phyloP scores from a whole-genome alignment of 768 basidiomycete species.

The Suillus bovinus region DNA sequence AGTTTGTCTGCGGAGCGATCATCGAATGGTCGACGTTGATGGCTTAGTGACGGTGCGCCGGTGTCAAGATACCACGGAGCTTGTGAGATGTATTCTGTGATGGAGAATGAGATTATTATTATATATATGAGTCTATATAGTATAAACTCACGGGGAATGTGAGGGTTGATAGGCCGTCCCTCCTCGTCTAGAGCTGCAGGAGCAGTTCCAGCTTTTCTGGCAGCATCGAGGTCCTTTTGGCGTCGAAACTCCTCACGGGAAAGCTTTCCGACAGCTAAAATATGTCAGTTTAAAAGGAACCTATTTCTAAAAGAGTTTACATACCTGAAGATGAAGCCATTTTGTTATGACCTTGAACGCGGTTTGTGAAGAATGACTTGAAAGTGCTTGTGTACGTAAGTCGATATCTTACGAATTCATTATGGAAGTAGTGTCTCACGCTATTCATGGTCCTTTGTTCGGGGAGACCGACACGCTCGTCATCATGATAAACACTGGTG shows the following conservation, averaged over 20 bases:
- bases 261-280: conserved; percentile 68
- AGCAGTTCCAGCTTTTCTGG: conserved; percentile 97
- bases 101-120: conserved; percentile 11
- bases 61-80: conserved; percentile 99
- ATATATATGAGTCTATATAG: background rate
- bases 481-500: too few species aligned
- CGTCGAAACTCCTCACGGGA: conserved; percentile 94
- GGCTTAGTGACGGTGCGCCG: conserved; percentile 89
- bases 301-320: background rate
- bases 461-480: too few species aligned
- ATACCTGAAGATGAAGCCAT: conserved; percentile 9
- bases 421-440: conserved; percentile 4
- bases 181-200: conserved; percentile 95
- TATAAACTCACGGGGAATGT: conserved; percentile 87
- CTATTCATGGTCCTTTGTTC: too few species aligned
- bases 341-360: background rate
- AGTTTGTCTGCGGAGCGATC: conserved; percentile 64
- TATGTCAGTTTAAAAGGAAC: background rate
- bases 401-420: background rate
- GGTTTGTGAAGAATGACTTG: background rate
- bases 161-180: conserved; percentile 95
- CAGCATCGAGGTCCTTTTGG: conserved; percentile 96
- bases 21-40: conserved; percentile 80
- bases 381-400: background rate
- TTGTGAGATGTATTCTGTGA: conserved; percentile 92